Conservation (phyloP, 176 grass and related monocot genomes). For the Chrysopogon serrulatus region DNA sequence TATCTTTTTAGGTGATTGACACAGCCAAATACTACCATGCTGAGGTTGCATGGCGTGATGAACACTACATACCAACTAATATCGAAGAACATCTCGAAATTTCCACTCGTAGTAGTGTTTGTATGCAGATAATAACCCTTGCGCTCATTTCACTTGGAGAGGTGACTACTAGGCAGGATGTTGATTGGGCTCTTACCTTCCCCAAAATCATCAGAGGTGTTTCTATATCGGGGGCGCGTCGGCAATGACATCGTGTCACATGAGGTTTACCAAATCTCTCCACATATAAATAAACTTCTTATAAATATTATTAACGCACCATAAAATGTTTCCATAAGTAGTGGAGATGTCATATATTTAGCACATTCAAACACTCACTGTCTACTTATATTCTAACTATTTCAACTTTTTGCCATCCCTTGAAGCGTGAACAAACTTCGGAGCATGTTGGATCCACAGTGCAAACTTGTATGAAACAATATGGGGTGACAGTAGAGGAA, state of each 20-base stretch:
- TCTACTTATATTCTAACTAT: too few relatives aligned
- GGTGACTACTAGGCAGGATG: neutral
- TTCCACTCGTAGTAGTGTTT: neutral
- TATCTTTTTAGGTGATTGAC: neutral
- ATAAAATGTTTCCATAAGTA: too few relatives aligned
- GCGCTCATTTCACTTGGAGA: neutral
- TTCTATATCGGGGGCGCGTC: neutral
- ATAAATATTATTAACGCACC: neutral
- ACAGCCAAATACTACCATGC: neutral
- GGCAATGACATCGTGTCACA: neutral
- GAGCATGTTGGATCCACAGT: neutral
- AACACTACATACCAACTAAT: neutral
- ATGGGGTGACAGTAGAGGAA: neutral
- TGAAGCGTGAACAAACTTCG: neutral
- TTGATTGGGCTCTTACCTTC: neutral
- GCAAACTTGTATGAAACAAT: neutral
- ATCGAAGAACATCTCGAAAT: constrained; percentile 1
- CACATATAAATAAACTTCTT: neutral
- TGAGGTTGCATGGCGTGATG: constrained; percentile 2
- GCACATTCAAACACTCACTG: too few relatives aligned
- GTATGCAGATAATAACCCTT: neutral
- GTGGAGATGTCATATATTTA: too few relatives aligned
- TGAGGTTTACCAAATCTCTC: neutral
- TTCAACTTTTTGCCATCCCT: too few relatives aligned
- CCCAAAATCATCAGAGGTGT: neutral